Base-by-base conservation (phyloP, 1,284 basidiomycete species). In the Chalciporus sp. region DNA sequence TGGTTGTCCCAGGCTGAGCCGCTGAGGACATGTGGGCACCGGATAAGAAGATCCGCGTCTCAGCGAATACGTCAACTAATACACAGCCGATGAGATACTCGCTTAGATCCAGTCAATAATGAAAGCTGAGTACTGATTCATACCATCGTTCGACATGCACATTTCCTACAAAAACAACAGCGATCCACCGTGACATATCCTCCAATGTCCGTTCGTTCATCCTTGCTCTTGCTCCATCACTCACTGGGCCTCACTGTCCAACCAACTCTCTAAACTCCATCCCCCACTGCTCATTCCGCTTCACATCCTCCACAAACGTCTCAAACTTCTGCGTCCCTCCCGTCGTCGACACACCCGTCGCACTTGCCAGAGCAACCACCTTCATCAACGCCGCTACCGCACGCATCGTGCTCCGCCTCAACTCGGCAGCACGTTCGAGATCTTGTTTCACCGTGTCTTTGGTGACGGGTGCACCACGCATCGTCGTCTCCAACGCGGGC, bases 371-470 rank as follows among this genome's bases (percentile, higher is more conserved):
- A 14, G 79, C 78, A 27, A 71, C 68, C 43, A 88, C 81, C 72
- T 85, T 90, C 72, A 86, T 88, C 52, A 97, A 76, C n/a, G 92
- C 92, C 20, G 88, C 88, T 40, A 94, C 83, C 5, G 94, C 93
- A 33, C 95, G 79, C 61, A 96, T 78, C 10, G 93, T 90, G 64
- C 92, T 93, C 55, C 91, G 78, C 74, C 97, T 94, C 62, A 97
- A 78, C 73, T 98, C 95, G 23, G 90, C 90, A 2, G 94, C 91
- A 31, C 95, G 86, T 74, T 99, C 96, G 47, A 98, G 74, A 64
- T 99, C 96, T 73, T 98, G 96, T 75, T 98, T 98, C 57, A 98
- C 95, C 0, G 94, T 95, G 69, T 95, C 93, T 72, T 95, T 95
- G 53, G 90, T 93, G 44, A 94, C 85, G 10, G 88, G 88, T 8